Evolutionary conservation across 176 grass and related monocot species (phyloP).

Genomic region (Tuctoria greenei): DNA sequence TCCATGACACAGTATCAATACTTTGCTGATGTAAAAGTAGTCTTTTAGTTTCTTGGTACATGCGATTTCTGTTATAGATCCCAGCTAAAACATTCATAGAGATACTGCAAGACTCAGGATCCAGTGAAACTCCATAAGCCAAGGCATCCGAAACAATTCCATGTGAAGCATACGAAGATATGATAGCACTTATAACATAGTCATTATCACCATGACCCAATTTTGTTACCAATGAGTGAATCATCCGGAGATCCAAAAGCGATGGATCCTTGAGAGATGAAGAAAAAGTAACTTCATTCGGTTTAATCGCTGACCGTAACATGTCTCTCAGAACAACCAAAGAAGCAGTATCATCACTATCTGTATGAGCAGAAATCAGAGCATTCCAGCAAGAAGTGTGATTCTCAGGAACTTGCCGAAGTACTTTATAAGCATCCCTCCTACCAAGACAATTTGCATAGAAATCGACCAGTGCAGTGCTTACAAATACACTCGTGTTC

Average conservation of each 20-base stretch:
- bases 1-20: conserved; percentile 64
- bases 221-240: conserved; percentile 70
- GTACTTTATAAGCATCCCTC: conserved; percentile 44
- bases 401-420: conserved; percentile 45
- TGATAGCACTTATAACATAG: conserved; percentile 62
- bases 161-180: conserved; percentile 65
- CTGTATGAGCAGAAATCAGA: conserved; percentile 46
- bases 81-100: conserved; percentile 60
- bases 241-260: conserved; percentile 46
- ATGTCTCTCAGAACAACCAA: conserved; percentile 52
- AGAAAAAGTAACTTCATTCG: conserved; percentile 63
- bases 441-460: conserved; percentile 42
- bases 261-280: conserved; percentile 54
- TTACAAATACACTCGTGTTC: conserved; percentile 43
- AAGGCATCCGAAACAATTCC: conserved; percentile 47
- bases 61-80: conserved; percentile 52
- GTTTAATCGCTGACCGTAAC: conserved; percentile 51
- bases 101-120: conserved; percentile 30
- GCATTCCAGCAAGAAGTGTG: conserved; percentile 62
- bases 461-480: conserved; percentile 53
- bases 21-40: conserved; percentile 50
- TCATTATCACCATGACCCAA: conserved; percentile 54
- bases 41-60: conserved; percentile 53
- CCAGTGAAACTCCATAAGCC: conserved; percentile 41
- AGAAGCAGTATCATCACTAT: conserved; percentile 28